Evolutionary conservation across 2,329 filamentous ascomycete species (phyloP).

Genomic region (Cladosporium velox): DNA sequence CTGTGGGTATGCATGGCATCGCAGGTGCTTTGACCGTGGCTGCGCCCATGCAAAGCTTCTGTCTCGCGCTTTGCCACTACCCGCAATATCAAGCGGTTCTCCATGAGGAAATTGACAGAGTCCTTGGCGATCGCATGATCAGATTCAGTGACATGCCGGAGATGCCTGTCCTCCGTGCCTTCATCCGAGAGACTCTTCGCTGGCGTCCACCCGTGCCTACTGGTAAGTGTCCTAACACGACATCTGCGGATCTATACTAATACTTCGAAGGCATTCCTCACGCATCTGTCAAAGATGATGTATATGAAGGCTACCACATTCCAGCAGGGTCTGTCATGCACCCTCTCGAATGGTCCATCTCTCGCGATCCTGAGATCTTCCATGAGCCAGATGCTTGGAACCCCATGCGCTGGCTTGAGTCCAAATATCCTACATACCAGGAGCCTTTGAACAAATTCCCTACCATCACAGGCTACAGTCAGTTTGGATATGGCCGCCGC

Average conservation of each 20-base stretch:
- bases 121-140: slow-evolving; percentile 58
- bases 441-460: slow-evolving; percentile 31
- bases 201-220: slow-evolving; percentile 58
- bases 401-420: slow-evolving; percentile 30
- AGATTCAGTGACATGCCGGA: slow-evolving; percentile 52
- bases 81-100: slow-evolving; percentile 44
- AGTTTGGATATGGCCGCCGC: slow-evolving; percentile 34
- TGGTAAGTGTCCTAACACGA: slow-evolving; percentile 20
- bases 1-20: slow-evolving; percentile 52
- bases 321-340: slow-evolving; percentile 30
- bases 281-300: slow-evolving; percentile 25
- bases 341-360: slow-evolving; percentile 31
- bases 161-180: slow-evolving; percentile 57
- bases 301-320: slow-evolving; percentile 32
- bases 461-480: slow-evolving; percentile 30
- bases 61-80: slow-evolving; percentile 49
- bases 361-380: slow-evolving; percentile 29
- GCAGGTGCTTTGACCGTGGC: slow-evolving; percentile 51
- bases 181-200: slow-evolving; percentile 60
- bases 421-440: slow-evolving; percentile 31
- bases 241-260: slow-evolving; percentile 22
- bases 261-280: slow-evolving; percentile 27
- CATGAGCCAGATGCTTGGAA: slow-evolving; percentile 29
- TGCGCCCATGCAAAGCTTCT: slow-evolving; percentile 50
- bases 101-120: slow-evolving; percentile 60